Evolutionary conservation across 2,329 filamentous ascomycete species (phyloP), one percentile per base, ranked within the genome.

Genomic region (Diaporthe amygdali): DNA sequence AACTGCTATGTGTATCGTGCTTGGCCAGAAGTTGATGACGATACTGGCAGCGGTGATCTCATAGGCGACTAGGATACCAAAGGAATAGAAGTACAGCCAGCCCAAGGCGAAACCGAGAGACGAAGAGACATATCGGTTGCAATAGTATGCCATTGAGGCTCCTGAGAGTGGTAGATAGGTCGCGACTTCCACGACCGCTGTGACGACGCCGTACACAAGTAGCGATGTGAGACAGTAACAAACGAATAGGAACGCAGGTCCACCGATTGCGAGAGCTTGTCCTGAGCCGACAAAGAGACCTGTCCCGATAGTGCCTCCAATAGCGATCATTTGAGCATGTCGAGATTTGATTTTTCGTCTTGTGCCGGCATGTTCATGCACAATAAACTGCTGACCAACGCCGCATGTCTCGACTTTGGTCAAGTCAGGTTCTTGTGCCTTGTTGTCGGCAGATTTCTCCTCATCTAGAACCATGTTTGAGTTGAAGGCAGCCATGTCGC

Each of bases 121-220:
- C 22, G 79, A 78, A 25, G 83, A 83, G 20, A 86, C 81, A 72
- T 85, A 85, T 46, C 84, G 82, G 32, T 81, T 79, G 71, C 80
- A 80, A 78, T 87, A 86, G 76, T 85, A 77, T 70, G 85, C 81
- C 84, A 88, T 86, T 70, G 86, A 83, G 69, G 77, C 83, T 75
- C 87, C 82, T 70, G 84, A 77, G 76, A 86, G 75, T 32, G 87
- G 84, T 71, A 89, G 82, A 79, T 85, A 87, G 47, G 87, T 83
- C 52, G 85, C 85, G 74, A 89, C 82, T 74, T 85, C 84, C 15
- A 79, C 79, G 67, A 86, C 83, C 63, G 82, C 83, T 63, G 85
- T 86, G 74, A 87, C 85, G 75, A 84, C 78, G 51, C 78, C 78
- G 72, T 81, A 81, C 52, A 88, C 79, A 74, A 87, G 72, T 20